Conservation (phyloP, 441 rosid genomes). For the Jatropha multifida region DNA sequence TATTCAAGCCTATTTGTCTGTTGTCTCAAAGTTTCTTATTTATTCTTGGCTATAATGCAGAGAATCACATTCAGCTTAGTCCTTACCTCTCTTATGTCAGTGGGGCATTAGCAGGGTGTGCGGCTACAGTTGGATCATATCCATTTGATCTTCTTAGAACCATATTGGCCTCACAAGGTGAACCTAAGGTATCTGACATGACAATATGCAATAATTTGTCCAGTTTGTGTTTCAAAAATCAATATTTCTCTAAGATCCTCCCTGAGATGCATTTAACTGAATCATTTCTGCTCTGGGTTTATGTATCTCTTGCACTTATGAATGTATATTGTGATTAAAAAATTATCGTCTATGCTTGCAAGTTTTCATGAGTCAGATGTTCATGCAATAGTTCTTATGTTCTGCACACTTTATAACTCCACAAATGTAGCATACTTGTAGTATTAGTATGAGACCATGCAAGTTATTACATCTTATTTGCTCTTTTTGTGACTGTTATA, state of each 20-base stretch:
- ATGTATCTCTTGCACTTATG: background rate
- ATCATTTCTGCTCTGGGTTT: background rate
- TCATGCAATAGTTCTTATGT: background rate
- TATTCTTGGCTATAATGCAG: slow-evolving; percentile 43
- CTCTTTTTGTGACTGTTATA: background rate
- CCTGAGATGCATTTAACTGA: background rate
- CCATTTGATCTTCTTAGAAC: slow-evolving; percentile 96
- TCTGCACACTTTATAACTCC: background rate
- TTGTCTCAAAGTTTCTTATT: background rate
- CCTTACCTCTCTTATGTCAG: slow-evolving; percentile 84
- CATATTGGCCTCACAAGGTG: slow-evolving; percentile 91
- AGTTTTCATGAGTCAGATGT: background rate
- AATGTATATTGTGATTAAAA: no score
- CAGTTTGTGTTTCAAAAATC: background rate
- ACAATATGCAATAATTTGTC: background rate
- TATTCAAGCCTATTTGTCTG: background rate
- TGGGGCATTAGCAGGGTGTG: slow-evolving; percentile 94
- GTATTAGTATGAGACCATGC: background rate
- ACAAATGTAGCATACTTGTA: background rate
- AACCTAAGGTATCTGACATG: slow-evolving; percentile 71
- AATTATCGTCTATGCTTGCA: background rate
- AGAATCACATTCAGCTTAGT: slow-evolving; percentile 78
- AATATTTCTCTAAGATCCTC: background rate
- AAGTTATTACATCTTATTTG: background rate
- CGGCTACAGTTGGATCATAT: slow-evolving; percentile 93